Base-by-base conservation (phyloP, 192 early-diverging fungal genomes). In the Oehlia diaphana region DNA sequence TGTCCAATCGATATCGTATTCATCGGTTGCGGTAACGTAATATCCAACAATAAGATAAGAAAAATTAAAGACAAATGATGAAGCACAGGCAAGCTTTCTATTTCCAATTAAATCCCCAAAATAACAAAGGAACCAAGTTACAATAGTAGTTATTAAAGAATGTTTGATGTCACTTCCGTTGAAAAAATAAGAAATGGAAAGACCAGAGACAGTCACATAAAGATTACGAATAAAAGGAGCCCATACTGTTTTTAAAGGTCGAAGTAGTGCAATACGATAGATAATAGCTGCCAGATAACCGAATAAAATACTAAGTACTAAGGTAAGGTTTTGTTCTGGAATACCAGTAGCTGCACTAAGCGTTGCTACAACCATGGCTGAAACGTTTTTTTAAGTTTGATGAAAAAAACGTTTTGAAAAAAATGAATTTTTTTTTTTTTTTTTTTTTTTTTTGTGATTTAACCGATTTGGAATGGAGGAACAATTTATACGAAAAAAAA, bases 1-100 rank as follows among this genome's bases (percentile, higher is more conserved):
- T 0, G 90, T 89, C 82, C 88, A 92, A 71, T 84, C 82, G 49
- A 91, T 87, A 67, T 92, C 89, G 42, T 91, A 92, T 2, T 80
- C 85, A 64, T 89, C 88, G 7, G 86, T 84, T 26, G 83, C 79
- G 7, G 79, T 82, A 58, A 79, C 85, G 70, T 84, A 84, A 82
- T 91, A 89, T 2, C 84, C 84, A 1, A 70, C 28, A 61, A 89
- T 70, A n/a, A 91, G 74, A 77, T 91, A 89, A 1, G 72, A 64
- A 47, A 85, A 77, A 75, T 91, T 89, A 81, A 89, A 88, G 62
- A 83, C 12, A 80, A 89, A 89, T 1, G 87, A 78, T 7, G 79
- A 64, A 0, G 76, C 35, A 7, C 83, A 82, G 3, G 85, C 86
- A 4, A 80, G 10, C 23, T 77, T 74, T 65, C 88, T 80, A 63